These are phyloP conservation scores for Xerocomus minutiporus DNA, from an alignment of 1,284 basidiomycete genomes.

Conservation along the genomic window DNA sequence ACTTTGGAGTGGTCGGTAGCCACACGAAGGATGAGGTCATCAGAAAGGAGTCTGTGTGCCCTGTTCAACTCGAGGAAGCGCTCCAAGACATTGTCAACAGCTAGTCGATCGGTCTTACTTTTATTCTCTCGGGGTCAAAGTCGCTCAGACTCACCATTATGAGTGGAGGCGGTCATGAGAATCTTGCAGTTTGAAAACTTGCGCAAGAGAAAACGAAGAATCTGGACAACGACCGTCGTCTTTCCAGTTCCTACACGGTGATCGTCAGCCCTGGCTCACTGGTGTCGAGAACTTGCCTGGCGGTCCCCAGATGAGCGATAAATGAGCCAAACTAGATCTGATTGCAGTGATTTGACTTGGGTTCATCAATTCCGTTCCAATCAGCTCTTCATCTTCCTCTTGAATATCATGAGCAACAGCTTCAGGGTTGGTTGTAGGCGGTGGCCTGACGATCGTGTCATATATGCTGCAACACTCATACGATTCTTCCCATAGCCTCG, in stretches of 20 bases:
- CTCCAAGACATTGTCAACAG: slow-evolving; percentile 65
- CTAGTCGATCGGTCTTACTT: slow-evolving; percentile 29
- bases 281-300: slow-evolving; percentile 41
- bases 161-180: slow-evolving; percentile 64
- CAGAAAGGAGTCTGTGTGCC: slow-evolving; percentile 37
- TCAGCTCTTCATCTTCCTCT: slow-evolving; percentile 21
- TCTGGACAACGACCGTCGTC: slow-evolving; percentile 62
- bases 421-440: slow-evolving; percentile 1
- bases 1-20: slow-evolving; percentile 62
- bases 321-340: slow-evolving; percentile 35
- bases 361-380: slow-evolving; percentile 38
- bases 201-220: slow-evolving; percentile 45
- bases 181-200: slow-evolving; percentile 41
- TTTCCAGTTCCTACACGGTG: slow-evolving; percentile 54
- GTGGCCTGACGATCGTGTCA: slow-evolving; percentile 39
- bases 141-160: slow-evolving; percentile 44
- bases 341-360: slow-evolving; percentile 51
- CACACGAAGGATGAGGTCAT: slow-evolving; percentile 57
- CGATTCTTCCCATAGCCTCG: slow-evolving; percentile 41
- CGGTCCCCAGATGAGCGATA: slow-evolving; percentile 64
- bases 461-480: slow-evolving; percentile 48
- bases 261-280: not conserved
- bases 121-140: not conserved
- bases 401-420: not conserved
- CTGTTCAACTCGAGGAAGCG: slow-evolving; percentile 51